phyloP scores from a whole-genome alignment of 768 basidiomycete genomes.

The Trichaptum fuscoviolaceum region DNA sequence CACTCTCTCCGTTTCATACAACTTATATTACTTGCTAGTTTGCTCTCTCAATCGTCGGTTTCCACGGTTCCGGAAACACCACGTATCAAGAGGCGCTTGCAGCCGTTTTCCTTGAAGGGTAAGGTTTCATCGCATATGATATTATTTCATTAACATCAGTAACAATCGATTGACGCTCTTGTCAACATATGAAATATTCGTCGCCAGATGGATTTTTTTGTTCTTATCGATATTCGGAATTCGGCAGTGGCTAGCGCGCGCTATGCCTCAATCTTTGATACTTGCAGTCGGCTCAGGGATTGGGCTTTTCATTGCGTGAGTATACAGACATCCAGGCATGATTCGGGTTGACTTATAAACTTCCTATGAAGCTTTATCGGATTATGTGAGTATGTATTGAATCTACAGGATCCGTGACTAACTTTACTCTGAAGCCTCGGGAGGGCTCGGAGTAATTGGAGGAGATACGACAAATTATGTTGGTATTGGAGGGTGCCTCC shows the following conservation, averaged over 20 bases:
- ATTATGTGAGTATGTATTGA: conserved; percentile 41
- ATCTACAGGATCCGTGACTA: neutral
- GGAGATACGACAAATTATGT: conserved; percentile 68
- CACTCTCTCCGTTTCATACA: neutral
- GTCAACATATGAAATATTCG: neutral
- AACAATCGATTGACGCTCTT: neutral
- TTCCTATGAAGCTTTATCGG: conserved; percentile 57
- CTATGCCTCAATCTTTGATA: conserved; percentile 85
- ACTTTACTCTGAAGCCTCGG: conserved; percentile 35
- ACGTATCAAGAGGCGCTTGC: conserved; percentile 75
- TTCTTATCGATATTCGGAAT: conserved; percentile 74
- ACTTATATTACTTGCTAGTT: conserved; percentile 41
- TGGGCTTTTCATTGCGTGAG: conserved; percentile 80
- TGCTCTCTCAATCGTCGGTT: conserved; percentile 83
- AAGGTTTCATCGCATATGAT: conserved; percentile 16
- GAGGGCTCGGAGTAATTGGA: conserved; percentile 71
- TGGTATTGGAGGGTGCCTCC: conserved; percentile 70
- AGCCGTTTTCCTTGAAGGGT: conserved; percentile 88
- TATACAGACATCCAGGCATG: conserved; percentile 15
- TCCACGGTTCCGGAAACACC: conserved; percentile 66
- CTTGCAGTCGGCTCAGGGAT: conserved; percentile 84
- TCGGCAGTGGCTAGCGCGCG: conserved; percentile 84
- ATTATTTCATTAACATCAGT: neutral
- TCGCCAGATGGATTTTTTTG: conserved; percentile 71
- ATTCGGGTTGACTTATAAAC: conserved; percentile 6